These are phyloP conservation scores for Hanseniaspora gamundiae DNA, from an alignment of 1,139 yeast genomes.

Conservation along the genomic window DNA sequence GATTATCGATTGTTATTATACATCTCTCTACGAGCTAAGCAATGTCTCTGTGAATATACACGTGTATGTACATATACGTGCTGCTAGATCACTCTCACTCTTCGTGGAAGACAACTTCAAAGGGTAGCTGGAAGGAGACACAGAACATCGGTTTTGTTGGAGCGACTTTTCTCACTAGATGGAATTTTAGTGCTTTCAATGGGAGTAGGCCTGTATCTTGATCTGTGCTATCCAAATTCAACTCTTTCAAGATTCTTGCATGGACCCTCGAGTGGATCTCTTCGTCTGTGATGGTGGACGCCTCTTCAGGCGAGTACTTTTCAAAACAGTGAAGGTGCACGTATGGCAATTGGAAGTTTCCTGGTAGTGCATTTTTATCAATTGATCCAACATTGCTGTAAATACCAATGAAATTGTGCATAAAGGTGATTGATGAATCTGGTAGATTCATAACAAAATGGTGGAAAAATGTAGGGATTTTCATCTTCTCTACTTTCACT, in stretches of 20 bases:
- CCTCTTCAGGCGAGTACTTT: constrained; percentile 58
- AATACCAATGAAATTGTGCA: constrained; percentile 64
- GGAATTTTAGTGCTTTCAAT: constrained; percentile 43
- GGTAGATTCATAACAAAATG: constrained; percentile 96
- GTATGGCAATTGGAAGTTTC: constrained; percentile 52
- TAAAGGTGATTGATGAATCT: constrained; percentile 79
- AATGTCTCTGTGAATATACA: no score
- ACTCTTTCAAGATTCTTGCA: constrained; percentile 39
- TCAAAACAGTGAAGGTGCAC: constrained; percentile 90
- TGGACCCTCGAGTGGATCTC: constrained; percentile 56
- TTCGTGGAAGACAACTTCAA: constrained; percentile 37
- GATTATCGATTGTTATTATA: no score
- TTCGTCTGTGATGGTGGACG: constrained; percentile 52
- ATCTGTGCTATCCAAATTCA: constrained; percentile 28
- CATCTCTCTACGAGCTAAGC: no score
- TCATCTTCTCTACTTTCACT: constrained; percentile 23
- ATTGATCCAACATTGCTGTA: constrained; percentile 28
- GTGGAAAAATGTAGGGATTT: constrained; percentile 47
- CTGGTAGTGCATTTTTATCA: constrained; percentile 12
- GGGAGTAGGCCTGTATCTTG: constrained; percentile 29
- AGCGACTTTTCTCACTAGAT: constrained; percentile 83
- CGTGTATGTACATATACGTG: no score
- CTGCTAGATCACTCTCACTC: no score
- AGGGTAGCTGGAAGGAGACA: constrained; percentile 67
- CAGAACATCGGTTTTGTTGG: constrained; percentile 97